phyloP scores from a whole-genome alignment of 139 green algal genomes.

The Pleodorina starrii region DNA sequence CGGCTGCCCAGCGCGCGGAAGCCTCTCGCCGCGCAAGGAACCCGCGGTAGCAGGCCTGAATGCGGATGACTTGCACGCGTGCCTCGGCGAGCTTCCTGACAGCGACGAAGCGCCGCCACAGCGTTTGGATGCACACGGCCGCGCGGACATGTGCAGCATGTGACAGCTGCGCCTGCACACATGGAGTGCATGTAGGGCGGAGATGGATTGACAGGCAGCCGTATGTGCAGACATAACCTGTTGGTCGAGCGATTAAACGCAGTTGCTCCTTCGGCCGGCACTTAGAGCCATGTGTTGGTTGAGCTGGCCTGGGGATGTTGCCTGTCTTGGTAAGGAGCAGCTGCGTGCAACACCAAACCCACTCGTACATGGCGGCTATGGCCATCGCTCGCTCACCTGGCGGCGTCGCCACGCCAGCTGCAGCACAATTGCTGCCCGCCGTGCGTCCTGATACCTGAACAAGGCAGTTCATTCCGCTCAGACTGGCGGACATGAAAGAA shows the following conservation, averaged over 20 bases:
- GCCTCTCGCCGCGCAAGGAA: neutral
- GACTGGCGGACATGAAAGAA: neutral
- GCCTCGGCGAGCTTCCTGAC: neutral
- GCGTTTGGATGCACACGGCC: neutral
- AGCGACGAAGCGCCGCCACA: neutral
- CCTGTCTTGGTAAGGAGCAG: too few relatives aligned
- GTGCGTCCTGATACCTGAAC: slow-evolving; percentile 23
- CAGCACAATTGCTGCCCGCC: slow-evolving; percentile 7
- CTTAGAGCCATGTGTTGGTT: too few relatives aligned
- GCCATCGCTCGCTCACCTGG: too few relatives aligned
- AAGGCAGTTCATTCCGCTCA: too few relatives aligned
- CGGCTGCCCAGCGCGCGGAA: neutral
- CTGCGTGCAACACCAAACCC: too few relatives aligned
- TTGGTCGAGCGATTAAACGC: too few relatives aligned
- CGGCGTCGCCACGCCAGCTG: slow-evolving; percentile 17
- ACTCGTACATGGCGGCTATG: too few relatives aligned
- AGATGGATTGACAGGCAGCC: too few relatives aligned
- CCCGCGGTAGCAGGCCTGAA: neutral
- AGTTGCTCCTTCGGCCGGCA: too few relatives aligned
- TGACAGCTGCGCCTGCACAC: neutral
- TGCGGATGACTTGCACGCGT: neutral
- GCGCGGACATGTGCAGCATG: neutral
- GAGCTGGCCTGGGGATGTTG: too few relatives aligned
- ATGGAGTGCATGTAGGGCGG: too few relatives aligned
- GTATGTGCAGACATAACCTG: too few relatives aligned